Evolutionary conservation across 768 basidiomycete genomes (phyloP), one percentile per base, ranked within the genome.

Genomic region (Boletus edulis): DNA sequence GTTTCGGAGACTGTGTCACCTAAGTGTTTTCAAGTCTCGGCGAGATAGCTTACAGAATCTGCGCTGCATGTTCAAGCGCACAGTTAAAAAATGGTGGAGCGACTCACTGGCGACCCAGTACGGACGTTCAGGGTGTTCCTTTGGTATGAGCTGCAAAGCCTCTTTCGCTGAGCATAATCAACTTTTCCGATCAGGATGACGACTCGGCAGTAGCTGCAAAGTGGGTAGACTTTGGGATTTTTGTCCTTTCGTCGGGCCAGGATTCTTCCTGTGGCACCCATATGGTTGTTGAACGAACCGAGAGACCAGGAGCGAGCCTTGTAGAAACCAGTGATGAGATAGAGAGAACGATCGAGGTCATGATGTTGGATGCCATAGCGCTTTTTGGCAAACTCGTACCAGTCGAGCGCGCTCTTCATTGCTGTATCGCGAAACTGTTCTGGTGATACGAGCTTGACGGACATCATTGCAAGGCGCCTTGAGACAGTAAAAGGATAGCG

Each of bases 321-420:
- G 27, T 51, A 29, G 6, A 52, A 52, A 3, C 51, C 51, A 11
- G 51, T 52, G 14, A 52, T 20, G n/a, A 52, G 43, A n/a, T 52
- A 52, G 27, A 52, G 51, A 27, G 51, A 44, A 14, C 24, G 41
- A 29, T 29, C 29, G 2, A 29, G 29, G 27, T 35, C 22, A 10
- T n/a, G n/a, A 5, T 31, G 20, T 3, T n/a, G 22, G 34, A 13
- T 11, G n/a, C 24, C 42, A 9, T 35, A 43, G n/a, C n/a, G 17
- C 17, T 37, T 44, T 8, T 14, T 43, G 15, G 50, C 50, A 44
- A 44, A 35, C 5, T 43, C 24, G 10, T 44, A 35, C 50, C 50
- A 51, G n/a, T 37, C n/a, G 9, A 35, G 42, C 34, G 50, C 42
- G 8, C 7, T 17, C 22, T 18, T 29, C 34, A 17, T 27, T 37